phyloP scores from a whole-genome alignment of 169 alveolate genomes.

The Plasmodium sp. region DNA sequence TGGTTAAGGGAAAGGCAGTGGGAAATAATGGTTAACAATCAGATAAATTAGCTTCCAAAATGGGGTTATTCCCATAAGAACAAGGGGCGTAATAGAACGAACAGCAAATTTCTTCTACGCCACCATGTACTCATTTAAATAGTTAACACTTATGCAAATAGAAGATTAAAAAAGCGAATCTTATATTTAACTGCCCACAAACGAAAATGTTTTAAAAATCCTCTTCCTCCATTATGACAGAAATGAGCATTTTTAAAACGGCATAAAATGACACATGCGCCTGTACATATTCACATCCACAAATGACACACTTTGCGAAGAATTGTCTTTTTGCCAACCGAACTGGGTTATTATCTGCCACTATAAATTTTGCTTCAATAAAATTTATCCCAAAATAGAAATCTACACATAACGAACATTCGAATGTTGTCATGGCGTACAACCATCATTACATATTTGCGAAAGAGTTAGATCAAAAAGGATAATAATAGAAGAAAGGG shows the following conservation, averaged over 20 bases:
- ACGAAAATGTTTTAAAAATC: neutral
- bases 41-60: neutral
- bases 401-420: neutral
- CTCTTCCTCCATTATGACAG: neutral
- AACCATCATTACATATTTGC: neutral
- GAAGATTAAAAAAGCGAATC: neutral
- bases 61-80: neutral
- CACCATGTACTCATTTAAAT: neutral
- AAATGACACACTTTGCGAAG: neutral
- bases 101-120: neutral
- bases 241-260: neutral
- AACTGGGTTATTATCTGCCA: neutral
- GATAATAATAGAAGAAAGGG: neutral
- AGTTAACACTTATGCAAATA: neutral
- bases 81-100: neutral
- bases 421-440: neutral
- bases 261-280: neutral
- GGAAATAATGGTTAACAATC: neutral
- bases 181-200: neutral
- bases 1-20: neutral
- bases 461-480: neutral
- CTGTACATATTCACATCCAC: neutral
- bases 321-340: neutral
- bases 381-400: neutral
- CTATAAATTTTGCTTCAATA: neutral